Evolutionary conservation across 257 asterid species (phyloP).

Genomic region (Solanum sejunctum): DNA sequence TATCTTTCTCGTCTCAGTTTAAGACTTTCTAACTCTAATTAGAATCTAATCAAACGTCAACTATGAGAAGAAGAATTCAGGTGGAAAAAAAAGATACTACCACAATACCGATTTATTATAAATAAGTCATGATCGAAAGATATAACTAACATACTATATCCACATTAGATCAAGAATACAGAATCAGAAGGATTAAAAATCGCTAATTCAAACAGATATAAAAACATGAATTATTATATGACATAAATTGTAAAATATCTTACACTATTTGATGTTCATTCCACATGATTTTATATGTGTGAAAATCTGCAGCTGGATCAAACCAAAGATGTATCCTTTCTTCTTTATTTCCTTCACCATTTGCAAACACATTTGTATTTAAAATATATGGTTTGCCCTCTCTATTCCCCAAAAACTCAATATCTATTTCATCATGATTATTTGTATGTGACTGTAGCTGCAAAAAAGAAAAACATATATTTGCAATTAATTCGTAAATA

Average conservation of each 20-base stretch:
- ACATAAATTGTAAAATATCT: neutral
- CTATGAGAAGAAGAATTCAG: no score
- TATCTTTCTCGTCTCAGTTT: neutral
- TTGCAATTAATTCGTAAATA: neutral
- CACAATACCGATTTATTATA: no score
- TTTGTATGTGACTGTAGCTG: constrained; percentile 35
- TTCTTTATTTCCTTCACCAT: constrained; percentile 52
- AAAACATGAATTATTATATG: neutral
- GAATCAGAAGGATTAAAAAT: neutral
- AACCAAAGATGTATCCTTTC: constrained; percentile 57
- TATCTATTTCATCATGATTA: constrained; percentile 54
- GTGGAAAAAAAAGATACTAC: no score
- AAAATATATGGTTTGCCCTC: constrained; percentile 44
- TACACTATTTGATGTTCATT: constrained; percentile 52
- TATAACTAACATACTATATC: neutral
- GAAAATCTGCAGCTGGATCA: constrained; percentile 61
- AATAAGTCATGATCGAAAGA: neutral
- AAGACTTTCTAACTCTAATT: neutral
- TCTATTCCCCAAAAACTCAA: constrained; percentile 62
- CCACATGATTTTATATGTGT: constrained; percentile 51
- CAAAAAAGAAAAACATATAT: neutral
- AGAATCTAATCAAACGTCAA: neutral
- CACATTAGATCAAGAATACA: neutral
- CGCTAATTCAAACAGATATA: neutral
- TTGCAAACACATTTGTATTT: constrained; percentile 49